Evolutionary conservation across 306 rosid genomes (phyloP), one percentile per base, ranked within the genome.

Genomic region (Spatholobus suberectus): DNA sequence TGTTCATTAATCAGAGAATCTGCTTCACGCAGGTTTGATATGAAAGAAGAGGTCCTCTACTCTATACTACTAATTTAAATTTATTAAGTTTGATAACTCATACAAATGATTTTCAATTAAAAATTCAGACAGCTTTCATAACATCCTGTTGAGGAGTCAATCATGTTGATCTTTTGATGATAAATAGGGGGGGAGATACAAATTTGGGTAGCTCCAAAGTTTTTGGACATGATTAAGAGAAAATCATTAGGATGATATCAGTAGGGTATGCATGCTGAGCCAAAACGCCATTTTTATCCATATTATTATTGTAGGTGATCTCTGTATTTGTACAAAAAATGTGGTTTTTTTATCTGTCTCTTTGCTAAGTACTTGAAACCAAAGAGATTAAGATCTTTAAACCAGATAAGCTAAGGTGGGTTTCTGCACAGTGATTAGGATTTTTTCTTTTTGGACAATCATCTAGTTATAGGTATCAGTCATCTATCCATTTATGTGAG

Each of bases 41-140:
- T 95, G 93, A 95, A 95, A 85, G 99, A 93, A 87, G 98, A 95
- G 99, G 98, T 95, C 80, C 47, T 80, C 55, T 58, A 65, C 78
- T 91, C 79, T 55, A 69, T 54, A 72, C 71, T 52, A 43, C 62
- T 52, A 70, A 73, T 79, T 85, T 73, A 65, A 67, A 73, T 29
- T 66, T 84, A 65, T 80, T 49, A 69, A 72, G 54, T 86, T 80
- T 71, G 43, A 55, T 46, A 73, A 44, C 17, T 68, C 11, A 7
- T 46, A 57, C 32, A 24, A 77, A 58, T 77, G 12, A 27, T 81
- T 70, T 68, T 67, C 80, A 38, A 41, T 81, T 32, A 57, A 43
- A 70, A 75, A 21, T 52, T 43, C 47, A 32, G 75, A 69, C 13
- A 27, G 62, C 52, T 46, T 79, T 75, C 79, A 47, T 77, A 55